Percentiles rank a stretch among this genome's conserved stretches.
These are phyloP conservation scores for Cladophialophora carrionii DNA, from an alignment of 2,329 filamentous ascomycete genomes.

Conservation along the genomic window DNA sequence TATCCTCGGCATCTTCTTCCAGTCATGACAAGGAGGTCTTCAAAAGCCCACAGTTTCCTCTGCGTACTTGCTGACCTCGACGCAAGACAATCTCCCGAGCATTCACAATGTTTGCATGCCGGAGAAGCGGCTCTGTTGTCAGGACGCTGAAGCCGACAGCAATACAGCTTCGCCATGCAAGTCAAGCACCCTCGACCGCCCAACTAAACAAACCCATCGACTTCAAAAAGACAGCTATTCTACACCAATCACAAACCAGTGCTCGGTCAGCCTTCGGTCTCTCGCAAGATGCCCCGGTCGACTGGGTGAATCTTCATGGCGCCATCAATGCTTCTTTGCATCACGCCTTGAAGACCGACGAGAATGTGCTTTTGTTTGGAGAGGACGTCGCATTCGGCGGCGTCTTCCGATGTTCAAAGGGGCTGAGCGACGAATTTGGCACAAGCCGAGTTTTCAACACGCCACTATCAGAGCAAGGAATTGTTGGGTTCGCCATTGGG, in stretches of 20 bases:
- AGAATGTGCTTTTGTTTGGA: conserved; percentile 86
- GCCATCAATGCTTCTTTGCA: conserved; percentile 88
- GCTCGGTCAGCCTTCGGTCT: conserved; percentile 75
- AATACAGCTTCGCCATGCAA: conserved; percentile 29
- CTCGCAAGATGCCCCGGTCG: conserved; percentile 70
- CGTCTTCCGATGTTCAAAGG: conserved; percentile 93
- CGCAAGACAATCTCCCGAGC: neutral
- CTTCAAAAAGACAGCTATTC: conserved; percentile 77
- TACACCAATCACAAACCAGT: conserved; percentile 76
- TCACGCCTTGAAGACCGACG: conserved; percentile 78
- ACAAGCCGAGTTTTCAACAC: conserved; percentile 93
- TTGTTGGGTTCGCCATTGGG: conserved; percentile 91
- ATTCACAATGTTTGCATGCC: conserved; percentile 25
- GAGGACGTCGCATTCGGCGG: conserved; percentile 97
- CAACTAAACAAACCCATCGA: conserved; percentile 84
- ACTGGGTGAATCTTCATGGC: conserved; percentile 91
- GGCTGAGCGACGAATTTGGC: conserved; percentile 84
- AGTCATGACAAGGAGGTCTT: neutral
- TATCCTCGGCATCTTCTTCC: conserved; percentile 24
- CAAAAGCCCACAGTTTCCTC: neutral
- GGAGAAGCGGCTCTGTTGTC: conserved; percentile 17
- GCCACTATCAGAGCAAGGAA: conserved; percentile 89
- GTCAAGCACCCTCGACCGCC: conserved; percentile 50
- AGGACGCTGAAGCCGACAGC: conserved; percentile 15
- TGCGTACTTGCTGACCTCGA: neutral